Evolutionary conservation across 176 grass and related monocot species (phyloP).

Genomic region (Triticum turgidum): DNA sequence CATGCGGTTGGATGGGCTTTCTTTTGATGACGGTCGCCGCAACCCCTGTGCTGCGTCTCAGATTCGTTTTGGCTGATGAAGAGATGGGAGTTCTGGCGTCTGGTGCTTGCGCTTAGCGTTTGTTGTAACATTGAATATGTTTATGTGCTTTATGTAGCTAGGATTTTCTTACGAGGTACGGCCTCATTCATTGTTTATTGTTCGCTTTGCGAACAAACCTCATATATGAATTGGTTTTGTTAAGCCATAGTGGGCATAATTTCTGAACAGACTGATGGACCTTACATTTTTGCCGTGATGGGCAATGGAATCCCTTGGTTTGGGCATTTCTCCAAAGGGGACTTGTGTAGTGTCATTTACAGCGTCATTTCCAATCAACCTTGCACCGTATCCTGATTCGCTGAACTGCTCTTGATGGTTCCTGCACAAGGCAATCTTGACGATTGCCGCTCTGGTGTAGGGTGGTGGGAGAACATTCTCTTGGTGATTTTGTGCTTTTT

Average conservation of each 20-base stretch:
- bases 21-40: conserved; percentile 37
- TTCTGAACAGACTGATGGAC: neutral
- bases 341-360: neutral
- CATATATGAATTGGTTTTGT: neutral
- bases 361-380: neutral
- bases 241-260: neutral
- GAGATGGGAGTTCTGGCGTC: neutral
- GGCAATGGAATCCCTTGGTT: neutral
- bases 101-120: neutral
- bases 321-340: neutral
- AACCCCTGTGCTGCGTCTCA: conserved; percentile 13
- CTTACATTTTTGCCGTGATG: neutral
- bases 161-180: conserved; percentile 20
- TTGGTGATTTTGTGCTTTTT: no score
- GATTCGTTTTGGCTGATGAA: conserved; percentile 35
- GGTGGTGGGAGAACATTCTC: no score
- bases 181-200: conserved; percentile 40
- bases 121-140: conserved; percentile 25
- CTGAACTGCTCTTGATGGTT: no score
- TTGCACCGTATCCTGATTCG: no score
- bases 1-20: conserved; percentile 47
- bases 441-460: no score
- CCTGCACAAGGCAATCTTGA: no score
- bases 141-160: conserved; percentile 38
- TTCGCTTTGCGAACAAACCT: conserved; percentile 18